These are phyloP conservation scores for Suhomyces taliae DNA, from an alignment of 1,139 yeast genomes.

Conservation along the genomic window DNA sequence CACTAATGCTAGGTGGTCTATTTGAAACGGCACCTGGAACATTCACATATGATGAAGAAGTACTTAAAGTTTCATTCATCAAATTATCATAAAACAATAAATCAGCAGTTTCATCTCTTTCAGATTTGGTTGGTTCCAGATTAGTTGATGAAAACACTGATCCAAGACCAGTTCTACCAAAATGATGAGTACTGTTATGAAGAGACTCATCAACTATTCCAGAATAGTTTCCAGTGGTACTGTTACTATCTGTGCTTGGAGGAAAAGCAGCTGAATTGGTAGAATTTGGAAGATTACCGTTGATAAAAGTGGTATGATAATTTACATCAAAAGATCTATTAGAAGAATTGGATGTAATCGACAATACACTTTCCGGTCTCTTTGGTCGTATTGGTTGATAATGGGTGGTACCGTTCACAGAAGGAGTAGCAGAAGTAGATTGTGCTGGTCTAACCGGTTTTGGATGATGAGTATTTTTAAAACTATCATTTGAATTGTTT, in stretches of 20 bases:
- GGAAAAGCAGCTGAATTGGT: slow-evolving; percentile 34
- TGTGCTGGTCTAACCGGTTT: slow-evolving; percentile 19
- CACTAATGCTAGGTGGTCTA: background rate
- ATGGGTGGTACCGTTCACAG: slow-evolving; percentile 17
- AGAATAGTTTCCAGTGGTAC: slow-evolving; percentile 7
- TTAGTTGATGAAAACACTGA: slow-evolving; percentile 12
- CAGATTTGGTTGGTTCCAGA: slow-evolving; percentile 1
- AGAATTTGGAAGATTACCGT: slow-evolving; percentile 25
- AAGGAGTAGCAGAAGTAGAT: slow-evolving; percentile 16
- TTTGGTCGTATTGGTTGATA: slow-evolving; percentile 33
- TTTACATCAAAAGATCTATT: slow-evolving; percentile 16
- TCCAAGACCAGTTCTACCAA: slow-evolving; percentile 19
- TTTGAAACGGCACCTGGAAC: slow-evolving; percentile 2
- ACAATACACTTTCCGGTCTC: slow-evolving; percentile 46
- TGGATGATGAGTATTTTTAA: slow-evolving; percentile 19
- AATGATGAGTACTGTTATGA: slow-evolving; percentile 13
- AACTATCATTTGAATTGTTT: slow-evolving; percentile 7
- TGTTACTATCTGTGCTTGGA: slow-evolving; percentile 21
- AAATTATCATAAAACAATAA: slow-evolving; percentile 10
- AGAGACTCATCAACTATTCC: slow-evolving; percentile 6
- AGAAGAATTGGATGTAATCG: slow-evolving; percentile 42
- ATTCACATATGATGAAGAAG: slow-evolving; percentile 14
- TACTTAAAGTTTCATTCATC: slow-evolving; percentile 10
- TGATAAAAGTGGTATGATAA: slow-evolving; percentile 19
- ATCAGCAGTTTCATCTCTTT: slow-evolving; percentile 9